Evolutionary conservation across 1,139 yeast genomes (phyloP), one percentile per base, ranked within the genome.

Genomic region (Lodderomyces elongisporus): DNA sequence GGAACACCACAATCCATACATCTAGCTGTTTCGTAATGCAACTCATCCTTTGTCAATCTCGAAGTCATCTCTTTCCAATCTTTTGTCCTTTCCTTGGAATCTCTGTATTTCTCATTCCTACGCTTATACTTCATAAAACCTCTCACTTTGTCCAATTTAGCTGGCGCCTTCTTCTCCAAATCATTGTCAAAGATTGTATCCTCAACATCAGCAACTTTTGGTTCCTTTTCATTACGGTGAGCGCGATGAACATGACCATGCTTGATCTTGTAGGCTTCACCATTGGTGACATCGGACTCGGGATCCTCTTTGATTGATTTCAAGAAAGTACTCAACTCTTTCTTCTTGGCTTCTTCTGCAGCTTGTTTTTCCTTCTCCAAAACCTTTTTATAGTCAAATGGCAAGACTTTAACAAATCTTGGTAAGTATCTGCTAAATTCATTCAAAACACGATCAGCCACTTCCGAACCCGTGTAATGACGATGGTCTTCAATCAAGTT

Each of bases 1-100:
- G 98, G 98, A 51, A 91, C 95, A 68, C 98, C 98, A 70, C 98
- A 91, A 64, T 91, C 98, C 96, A 91, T 91, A 74, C 98, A 91
- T 62, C 98, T 79, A n/a, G 97, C 96, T 38, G 97, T 85, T 66
- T 91, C 97, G 54, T 74, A 74, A 56, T 80, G 77, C 55, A 91
- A 79, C 47, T 91, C 97, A 36, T 84, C 89, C 61, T 84, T 83
- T 41, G 88, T 70, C 47, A 91, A 72, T 43, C 96, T 79, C 13
- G 77, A 65, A 14, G 94, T 80, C 62, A 91, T 74, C 65, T 91
- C 98, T 46, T 82, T 77, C 97, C 97, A 91, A 61, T 91, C 97
- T 53, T 71, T 72, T 38, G 89, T 73, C 62, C 98, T 81, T 28
- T 75, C 65, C 52, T 77, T 72, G 21, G 94, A 77, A 30, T 76